Percentiles rank a stretch among this genome's conserved stretches.
phyloP scores from a whole-genome alignment of 1,284 basidiomycete genomes.

The Boletus sp. region DNA sequence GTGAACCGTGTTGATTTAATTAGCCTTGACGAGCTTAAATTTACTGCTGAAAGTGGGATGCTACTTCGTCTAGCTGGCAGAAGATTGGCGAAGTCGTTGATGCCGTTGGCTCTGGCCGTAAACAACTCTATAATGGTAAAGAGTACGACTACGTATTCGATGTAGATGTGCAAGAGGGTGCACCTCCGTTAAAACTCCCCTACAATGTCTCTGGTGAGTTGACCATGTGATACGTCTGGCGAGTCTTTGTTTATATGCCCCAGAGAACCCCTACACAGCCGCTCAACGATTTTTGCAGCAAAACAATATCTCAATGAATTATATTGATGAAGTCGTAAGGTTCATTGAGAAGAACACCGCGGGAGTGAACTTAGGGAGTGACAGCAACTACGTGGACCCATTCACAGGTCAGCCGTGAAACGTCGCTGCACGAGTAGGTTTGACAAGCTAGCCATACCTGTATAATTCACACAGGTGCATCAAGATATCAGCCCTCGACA shows the following conservation, averaged over 20 bases:
- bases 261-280: conserved; percentile 90
- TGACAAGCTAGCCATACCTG: not conserved
- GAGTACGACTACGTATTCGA: conserved; percentile 99
- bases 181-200: conserved; percentile 90
- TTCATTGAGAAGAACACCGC: conserved; percentile 94
- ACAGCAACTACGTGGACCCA: conserved; percentile 77
- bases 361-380: conserved; percentile 65
- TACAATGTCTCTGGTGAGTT: conserved; percentile 81
- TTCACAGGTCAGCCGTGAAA: conserved; percentile 67
- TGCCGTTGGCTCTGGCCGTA: conserved; percentile 82
- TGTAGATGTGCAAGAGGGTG: conserved; percentile 92
- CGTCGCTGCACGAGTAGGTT: conserved; percentile 19
- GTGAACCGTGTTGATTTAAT: conserved; percentile 38
- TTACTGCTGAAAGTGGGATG: conserved; percentile 65
- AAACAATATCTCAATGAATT: conserved; percentile 80
- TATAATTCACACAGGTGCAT: conserved; percentile 31
- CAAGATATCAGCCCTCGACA: conserved; percentile 26
- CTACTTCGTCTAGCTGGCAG: conserved; percentile 67
- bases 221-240: conserved; percentile 1
- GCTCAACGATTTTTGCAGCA: conserved; percentile 85
- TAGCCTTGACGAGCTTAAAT: not conserved
- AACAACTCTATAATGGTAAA: conserved; percentile 85
- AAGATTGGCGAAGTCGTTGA: conserved; percentile 97
- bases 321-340: conserved; percentile 87
- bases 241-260: conserved; percentile 3